Evolutionary conservation across 345 rosid species (phyloP).

Genomic region (Camelina sativa): DNA sequence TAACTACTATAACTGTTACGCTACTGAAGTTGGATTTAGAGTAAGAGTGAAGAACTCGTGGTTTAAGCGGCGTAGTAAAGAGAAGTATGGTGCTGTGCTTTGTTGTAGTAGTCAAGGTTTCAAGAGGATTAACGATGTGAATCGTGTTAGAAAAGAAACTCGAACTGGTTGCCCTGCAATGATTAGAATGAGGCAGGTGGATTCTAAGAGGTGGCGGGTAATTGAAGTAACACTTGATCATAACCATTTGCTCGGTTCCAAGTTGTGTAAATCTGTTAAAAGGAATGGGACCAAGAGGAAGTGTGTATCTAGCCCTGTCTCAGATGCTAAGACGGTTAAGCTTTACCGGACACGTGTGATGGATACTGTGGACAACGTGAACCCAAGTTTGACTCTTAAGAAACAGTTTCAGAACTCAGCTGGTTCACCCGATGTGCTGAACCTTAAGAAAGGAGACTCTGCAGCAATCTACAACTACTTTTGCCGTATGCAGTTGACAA

Average conservation of each 20-base stretch:
- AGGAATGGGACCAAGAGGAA: conserved; percentile 56
- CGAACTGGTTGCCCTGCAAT: conserved; percentile 87
- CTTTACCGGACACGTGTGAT: conserved; percentile 62
- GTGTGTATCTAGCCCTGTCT: conserved; percentile 52
- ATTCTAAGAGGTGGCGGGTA: conserved; percentile 73
- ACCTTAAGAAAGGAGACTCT: conserved; percentile 64
- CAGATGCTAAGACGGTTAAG: conserved; percentile 60
- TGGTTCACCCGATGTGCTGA: conserved; percentile 48
- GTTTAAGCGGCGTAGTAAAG: conserved; percentile 81
- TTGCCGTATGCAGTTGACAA: conserved; percentile 69
- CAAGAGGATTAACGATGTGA: conserved; percentile 68
- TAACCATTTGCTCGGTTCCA: conserved; percentile 66
- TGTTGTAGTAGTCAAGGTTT: conserved; percentile 86
- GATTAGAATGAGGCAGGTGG: conserved; percentile 78
- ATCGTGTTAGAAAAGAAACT: conserved; percentile 69
- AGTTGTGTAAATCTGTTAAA: conserved; percentile 51
- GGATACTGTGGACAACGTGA: conserved; percentile 55
- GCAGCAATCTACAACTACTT: conserved; percentile 62
- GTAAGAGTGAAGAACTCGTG: conserved; percentile 85
- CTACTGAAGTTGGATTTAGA: conserved; percentile 71
- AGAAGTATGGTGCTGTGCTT: conserved; percentile 78
- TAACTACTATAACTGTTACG: conserved; percentile 79
- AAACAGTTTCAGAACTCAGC: conserved; percentile 45
- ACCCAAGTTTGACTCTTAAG: conserved; percentile 40
- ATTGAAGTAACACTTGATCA: conserved; percentile 73